phyloP scores from a whole-genome alignment of 2,329 filamentous ascomycete species.

The Graphiopsis chlorocephala region DNA sequence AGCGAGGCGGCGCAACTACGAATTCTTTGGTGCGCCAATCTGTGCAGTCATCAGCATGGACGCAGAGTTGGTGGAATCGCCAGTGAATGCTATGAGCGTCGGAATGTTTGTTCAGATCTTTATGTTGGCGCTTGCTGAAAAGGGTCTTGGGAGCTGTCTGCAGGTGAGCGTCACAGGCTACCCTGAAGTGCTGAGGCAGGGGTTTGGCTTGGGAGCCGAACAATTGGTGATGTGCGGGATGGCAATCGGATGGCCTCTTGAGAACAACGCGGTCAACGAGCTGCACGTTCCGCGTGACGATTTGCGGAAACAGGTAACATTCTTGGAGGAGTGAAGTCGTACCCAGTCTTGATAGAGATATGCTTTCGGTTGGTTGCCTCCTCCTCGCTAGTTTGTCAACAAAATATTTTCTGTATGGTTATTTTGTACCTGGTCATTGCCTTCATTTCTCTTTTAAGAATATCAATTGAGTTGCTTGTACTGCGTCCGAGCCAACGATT shows the following conservation, averaged over 20 bases:
- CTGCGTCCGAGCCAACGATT: neutral
- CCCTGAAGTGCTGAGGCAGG: slow-evolving; percentile 23
- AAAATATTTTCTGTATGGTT: neutral
- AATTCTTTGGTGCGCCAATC: slow-evolving; percentile 26
- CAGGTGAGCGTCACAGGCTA: slow-evolving; percentile 27
- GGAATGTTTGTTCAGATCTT: slow-evolving; percentile 29
- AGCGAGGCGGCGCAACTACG: slow-evolving; percentile 24
- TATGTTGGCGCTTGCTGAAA: slow-evolving; percentile 24
- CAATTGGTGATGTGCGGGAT: slow-evolving; percentile 25
- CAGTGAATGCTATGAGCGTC: slow-evolving; percentile 21
- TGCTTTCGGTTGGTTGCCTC: neutral
- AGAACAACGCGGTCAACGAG: slow-evolving; percentile 8
- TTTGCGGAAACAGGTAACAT: neutral
- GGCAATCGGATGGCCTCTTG: slow-evolving; percentile 25
- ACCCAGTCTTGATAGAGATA: neutral
- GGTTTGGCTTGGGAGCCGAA: slow-evolving; percentile 22
- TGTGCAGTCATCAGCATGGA: slow-evolving; percentile 24
- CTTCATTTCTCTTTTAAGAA: neutral
- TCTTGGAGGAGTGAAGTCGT: neutral
- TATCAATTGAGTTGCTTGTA: neutral
- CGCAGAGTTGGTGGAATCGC: slow-evolving; percentile 10
- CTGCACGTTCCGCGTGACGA: neutral
- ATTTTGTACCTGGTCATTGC: neutral
- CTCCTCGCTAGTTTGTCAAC: neutral
- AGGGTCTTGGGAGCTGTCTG: slow-evolving; percentile 25